Evolutionary conservation across 345 rosid species (phyloP).

Genomic region (Hypericum androsaemum): DNA sequence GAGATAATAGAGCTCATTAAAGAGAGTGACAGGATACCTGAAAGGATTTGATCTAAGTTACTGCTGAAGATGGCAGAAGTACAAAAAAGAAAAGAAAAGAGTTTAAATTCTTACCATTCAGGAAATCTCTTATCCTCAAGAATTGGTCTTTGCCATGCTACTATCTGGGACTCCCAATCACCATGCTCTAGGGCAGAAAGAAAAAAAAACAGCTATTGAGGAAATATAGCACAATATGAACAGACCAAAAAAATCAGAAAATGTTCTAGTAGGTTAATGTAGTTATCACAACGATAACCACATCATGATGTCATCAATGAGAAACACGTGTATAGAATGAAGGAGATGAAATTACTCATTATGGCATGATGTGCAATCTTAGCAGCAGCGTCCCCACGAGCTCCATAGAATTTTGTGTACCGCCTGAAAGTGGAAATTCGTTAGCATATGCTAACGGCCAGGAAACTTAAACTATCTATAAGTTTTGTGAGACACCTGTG

Average conservation of each 20-base stretch:
- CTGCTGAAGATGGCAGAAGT: constrained; percentile 6
- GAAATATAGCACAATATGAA: no score
- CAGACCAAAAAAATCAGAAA: constrained; percentile 6
- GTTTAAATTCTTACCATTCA: constrained; percentile 46
- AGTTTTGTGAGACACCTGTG: constrained; percentile 32
- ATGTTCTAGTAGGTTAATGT: background rate
- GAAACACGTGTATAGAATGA: background rate
- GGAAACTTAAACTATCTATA: background rate
- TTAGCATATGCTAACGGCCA: constrained; percentile 7
- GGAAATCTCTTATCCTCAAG: constrained; percentile 90
- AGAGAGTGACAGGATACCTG: constrained; percentile 83
- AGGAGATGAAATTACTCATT: constrained; percentile 31
- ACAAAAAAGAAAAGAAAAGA: background rate
- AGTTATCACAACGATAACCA: no score
- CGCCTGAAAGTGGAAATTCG: constrained; percentile 37
- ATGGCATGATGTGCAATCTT: constrained; percentile 73
- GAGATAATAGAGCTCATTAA: constrained; percentile 90
- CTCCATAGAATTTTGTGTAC: constrained; percentile 75
- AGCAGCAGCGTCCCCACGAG: constrained; percentile 65
- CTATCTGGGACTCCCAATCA: constrained; percentile 81
- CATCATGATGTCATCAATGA: no score
- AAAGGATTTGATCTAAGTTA: constrained; percentile 12
- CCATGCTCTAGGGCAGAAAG: constrained; percentile 40
- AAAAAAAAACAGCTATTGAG: no score
- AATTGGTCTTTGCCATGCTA: constrained; percentile 83